Evolutionary conservation across 176 grass and related monocot species (phyloP), one percentile per base, ranked within the genome.

Genomic region (Carex pumila): DNA sequence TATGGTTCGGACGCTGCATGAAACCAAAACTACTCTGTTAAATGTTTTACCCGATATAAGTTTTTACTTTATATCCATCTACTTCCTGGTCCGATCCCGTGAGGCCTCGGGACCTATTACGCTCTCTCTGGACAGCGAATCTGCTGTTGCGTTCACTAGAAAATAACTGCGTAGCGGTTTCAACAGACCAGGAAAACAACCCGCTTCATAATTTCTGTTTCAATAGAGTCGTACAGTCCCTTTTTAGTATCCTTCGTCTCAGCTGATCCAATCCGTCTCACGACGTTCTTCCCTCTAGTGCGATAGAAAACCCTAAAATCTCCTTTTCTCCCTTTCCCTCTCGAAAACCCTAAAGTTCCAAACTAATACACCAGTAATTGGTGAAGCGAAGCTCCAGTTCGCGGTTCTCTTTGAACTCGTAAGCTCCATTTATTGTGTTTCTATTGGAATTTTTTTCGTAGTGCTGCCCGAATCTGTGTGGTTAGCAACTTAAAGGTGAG

Each of bases 271-370:
- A 81, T 81, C 56, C 79, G 79, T 57, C 79, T 61, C 55, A 61
- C 55, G 56, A 61, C 59, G 54, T 63, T 81, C 75, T 39, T 61
- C 56, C 34, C 58, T 61, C 36, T 63, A 4, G 15, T 41, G 79
- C 55, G 75, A 79, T 41, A 81, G 57, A 81, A 81, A 81, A 81
- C 79, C 78, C 79, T 81, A 81, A 81, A 61, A 59, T 56, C 41
- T 53, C 65, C 53, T 79, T 62, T 81, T 1, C 54, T 29, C 31
- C 29, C 17, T 81, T 81, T 79, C 41, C 75, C 79, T 63, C 55
- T 41, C 59, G 79, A 81, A 81, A 81, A 81, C 79, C 79, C 55
- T 81, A 21, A 50, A 50, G 12, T 62, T 81, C 37, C 55, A 32
- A 79, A 76, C 22, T 54, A 19, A 12, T 76, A 54, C 71, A 76